Evolutionary conservation across 306 rosid species (phyloP), one percentile per base, ranked within the genome.

Genomic region (Malus sieversii): DNA sequence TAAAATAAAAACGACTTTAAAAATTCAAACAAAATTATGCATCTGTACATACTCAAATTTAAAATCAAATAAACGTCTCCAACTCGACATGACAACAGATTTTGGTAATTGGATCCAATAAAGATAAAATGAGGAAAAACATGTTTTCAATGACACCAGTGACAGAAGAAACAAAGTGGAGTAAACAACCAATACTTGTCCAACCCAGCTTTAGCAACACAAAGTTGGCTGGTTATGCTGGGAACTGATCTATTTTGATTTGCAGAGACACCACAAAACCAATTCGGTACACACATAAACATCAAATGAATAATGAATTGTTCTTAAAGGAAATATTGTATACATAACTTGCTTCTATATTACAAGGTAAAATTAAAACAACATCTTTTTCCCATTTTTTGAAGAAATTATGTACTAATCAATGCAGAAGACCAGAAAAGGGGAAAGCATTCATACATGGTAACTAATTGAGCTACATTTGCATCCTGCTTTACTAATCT

Each of bases 401-500:
- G 1, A 20, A 72, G 78, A 67, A 69, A 64, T 58, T 73, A 81
- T 76, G 77, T 51, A 64, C 59, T 19, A 44, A 62, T 66, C 73
- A 84, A 81, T 62, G 55, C 66, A 85, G 77, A 18, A 63, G 79
- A 79, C 33, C 8, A 72, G 77, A 77, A 30, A 79, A 67, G 79
- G 78, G 69, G 72, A 73, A 73, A 70, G 81, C 71, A 65, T 75
- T 70, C 85, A 80, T 96, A 96, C 99, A 92, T 81, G 86, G 94
- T 86, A 88, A 96, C 87, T 89, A 92, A 90, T 65, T 96, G 99
- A 80, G 92, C 93, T 84, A 91, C 89, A 80, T 96, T 88, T 66
- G 92, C 86, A 11, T 88, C 89, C 88, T 87, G 94, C 91, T 92
- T 90, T 79, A 91, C 99, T 90, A 96, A 88, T 96, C 97, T 92